Conservation (phyloP, 2,329 filamentous ascomycete species). For the Penicillium sp. region DNA sequence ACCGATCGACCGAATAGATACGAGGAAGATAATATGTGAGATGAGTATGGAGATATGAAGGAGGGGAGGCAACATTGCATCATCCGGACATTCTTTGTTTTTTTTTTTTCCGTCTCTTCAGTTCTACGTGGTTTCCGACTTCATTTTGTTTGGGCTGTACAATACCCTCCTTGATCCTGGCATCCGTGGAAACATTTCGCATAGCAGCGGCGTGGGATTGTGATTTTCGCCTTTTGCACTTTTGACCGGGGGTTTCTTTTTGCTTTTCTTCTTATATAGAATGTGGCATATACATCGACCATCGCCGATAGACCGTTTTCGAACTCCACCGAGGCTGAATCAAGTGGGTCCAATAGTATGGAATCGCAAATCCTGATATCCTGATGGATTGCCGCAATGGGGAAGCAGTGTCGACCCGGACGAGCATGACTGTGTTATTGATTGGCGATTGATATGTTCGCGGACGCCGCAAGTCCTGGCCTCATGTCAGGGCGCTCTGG, state of each 20-base stretch:
- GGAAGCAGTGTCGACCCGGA: too few relatives aligned
- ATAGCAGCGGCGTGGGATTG: constrained; percentile 26
- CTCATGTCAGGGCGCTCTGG: too few relatives aligned
- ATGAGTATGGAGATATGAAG: constrained; percentile 9
- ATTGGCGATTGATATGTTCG: too few relatives aligned
- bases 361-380: too few relatives aligned
- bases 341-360: constrained; percentile 19
- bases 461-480: too few relatives aligned
- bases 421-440: too few relatives aligned
- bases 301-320: constrained; percentile 8
- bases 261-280: constrained; percentile 17
- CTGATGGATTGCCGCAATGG: constrained; percentile 12
- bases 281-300: constrained; percentile 15
- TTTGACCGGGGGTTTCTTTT: constrained; percentile 1
- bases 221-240: constrained; percentile 9
- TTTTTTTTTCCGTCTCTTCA: constrained; percentile 7
- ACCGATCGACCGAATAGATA: constrained; percentile 15
- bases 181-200: constrained; percentile 20
- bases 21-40: constrained; percentile 13
- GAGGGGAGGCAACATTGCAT: too few relatives aligned
- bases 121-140: constrained; percentile 10
- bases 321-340: constrained; percentile 12
- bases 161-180: constrained; percentile 16
- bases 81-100: constrained; percentile 2
- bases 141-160: constrained; percentile 15